Percentiles rank a stretch among this genome's conserved stretches.
phyloP scores from a whole-genome alignment of 2,329 filamentous ascomycete genomes.

The Grosmannia clavigera region DNA sequence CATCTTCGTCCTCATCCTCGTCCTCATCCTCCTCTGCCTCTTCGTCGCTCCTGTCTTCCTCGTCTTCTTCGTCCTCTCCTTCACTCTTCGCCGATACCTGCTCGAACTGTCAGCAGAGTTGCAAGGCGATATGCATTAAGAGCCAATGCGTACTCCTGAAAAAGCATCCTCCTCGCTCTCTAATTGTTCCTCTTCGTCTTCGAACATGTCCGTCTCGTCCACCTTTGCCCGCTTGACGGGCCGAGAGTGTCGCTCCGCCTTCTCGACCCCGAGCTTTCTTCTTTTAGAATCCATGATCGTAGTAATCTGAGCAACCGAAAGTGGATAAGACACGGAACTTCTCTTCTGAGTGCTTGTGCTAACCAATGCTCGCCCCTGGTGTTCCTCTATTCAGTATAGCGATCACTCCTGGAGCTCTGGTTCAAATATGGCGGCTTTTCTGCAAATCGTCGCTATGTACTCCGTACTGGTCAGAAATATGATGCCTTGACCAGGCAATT shows the following conservation, averaged over 20 bases:
- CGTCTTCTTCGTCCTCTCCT: constrained; percentile 11
- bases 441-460: too few relatives aligned
- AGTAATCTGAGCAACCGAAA: too few relatives aligned
- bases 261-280: constrained; percentile 26
- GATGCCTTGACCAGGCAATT: too few relatives aligned
- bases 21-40: constrained; percentile 20
- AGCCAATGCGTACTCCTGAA: background rate
- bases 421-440: too few relatives aligned
- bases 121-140: background rate
- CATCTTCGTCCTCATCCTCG: constrained; percentile 20
- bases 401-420: too few relatives aligned
- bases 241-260: constrained; percentile 30
- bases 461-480: too few relatives aligned
- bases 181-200: background rate
- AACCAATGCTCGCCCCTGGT: too few relatives aligned
- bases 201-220: background rate
- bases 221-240: constrained; percentile 13
- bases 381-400: too few relatives aligned
- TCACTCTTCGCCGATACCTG: constrained; percentile 15
- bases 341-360: too few relatives aligned
- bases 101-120: background rate
- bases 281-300: constrained; percentile 24
- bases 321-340: too few relatives aligned
- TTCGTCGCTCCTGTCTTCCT: constrained; percentile 15
- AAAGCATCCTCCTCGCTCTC: background rate